Evolutionary conservation across 1,284 basidiomycete genomes (phyloP), one percentile per base, ranked within the genome.

Genomic region (Ganoderma sp.): DNA sequence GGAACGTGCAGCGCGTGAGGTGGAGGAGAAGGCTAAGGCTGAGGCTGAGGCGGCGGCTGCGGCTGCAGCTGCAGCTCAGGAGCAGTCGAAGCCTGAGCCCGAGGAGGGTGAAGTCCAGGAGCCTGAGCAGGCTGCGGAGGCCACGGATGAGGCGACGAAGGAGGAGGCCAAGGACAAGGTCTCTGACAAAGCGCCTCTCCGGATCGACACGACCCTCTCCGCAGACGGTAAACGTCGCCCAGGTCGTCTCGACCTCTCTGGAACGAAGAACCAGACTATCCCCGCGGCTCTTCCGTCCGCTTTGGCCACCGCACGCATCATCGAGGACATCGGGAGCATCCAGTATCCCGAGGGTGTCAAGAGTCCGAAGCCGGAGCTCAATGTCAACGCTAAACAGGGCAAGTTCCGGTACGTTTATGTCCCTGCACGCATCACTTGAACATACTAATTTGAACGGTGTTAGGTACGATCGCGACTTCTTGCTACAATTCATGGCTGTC

Each of bases 381-480:
- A 98, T 80, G 84, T 88, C 68, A 88, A 92, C 69, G 92, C 92
- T 19, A 91, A 92, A 76, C 87, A 90, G 69, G 96, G 97, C 75
- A 97, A 96, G 81, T 98, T 96, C 86, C 91, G 90, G 92, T 92
- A 78, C 69, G 76, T 74, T 22, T 66, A 64, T 63, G 43, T 37
- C 48, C 68, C 22, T 61, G 25, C 25, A 28, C 25, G 25, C 25
- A 28, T 28, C 25, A 28, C 25, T 4, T 22, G 48, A 34, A 22
- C n/a, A 1, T 39, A 3, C n/a, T 68, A 17, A 65, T 42, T 1
- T 66, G 59, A 54, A 66, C 37, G 39, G 34, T 28, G 66, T 10
- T 58, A 94, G 97, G 75, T 99, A 99, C 80, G 96, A 99, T 81
- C 95, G 97, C 61, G 95, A 97, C 57, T 99, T 99, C 89, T 86